A percentile compares a stretch with the other conserved stretches of the same genome.
These are phyloP conservation scores for Stenocarpella maydis DNA, from an alignment of 2,329 filamentous ascomycete species.

Conservation along the genomic window DNA sequence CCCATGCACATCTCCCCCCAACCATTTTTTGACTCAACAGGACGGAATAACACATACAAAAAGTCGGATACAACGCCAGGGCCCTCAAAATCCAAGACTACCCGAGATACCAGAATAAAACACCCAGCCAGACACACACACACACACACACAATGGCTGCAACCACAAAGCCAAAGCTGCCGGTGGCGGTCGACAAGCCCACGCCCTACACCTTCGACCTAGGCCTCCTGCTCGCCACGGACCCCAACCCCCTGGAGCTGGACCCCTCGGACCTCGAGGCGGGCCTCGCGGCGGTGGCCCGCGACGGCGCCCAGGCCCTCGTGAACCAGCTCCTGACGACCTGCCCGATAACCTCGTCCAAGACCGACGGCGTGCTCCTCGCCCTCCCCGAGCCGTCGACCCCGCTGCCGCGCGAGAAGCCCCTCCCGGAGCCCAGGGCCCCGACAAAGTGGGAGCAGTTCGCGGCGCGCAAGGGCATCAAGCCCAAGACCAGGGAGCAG, in stretches of 20 bases:
- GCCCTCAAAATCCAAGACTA: background rate
- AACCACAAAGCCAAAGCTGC: constrained; percentile 55
- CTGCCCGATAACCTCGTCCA: constrained; percentile 77
- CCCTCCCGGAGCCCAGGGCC: constrained; percentile 79
- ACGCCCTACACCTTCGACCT: constrained; percentile 94
- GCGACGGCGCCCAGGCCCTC: constrained; percentile 89
- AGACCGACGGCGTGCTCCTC: constrained; percentile 74
- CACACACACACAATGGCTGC: constrained; percentile 35
- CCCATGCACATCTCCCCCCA: background rate
- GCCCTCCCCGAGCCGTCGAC: constrained; percentile 76
- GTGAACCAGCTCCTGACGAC: constrained; percentile 95
- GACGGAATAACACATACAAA: background rate
- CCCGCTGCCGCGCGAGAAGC: constrained; percentile 87
- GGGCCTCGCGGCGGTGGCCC: constrained; percentile 76
- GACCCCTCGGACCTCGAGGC: constrained; percentile 66
- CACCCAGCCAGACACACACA: background rate
- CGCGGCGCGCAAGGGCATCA: constrained; percentile 96
- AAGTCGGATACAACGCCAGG: background rate
- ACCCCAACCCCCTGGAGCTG: constrained; percentile 81
- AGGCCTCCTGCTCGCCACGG: constrained; percentile 83
- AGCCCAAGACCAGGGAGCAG: constrained; percentile 82
- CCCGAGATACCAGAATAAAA: background rate
- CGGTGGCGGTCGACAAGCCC: constrained; percentile 77
- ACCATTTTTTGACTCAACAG: background rate
- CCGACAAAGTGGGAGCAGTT: constrained; percentile 97